Conservation (phyloP, 2,329 filamentous ascomycete genomes). For the Juglanconis oblonga region DNA sequence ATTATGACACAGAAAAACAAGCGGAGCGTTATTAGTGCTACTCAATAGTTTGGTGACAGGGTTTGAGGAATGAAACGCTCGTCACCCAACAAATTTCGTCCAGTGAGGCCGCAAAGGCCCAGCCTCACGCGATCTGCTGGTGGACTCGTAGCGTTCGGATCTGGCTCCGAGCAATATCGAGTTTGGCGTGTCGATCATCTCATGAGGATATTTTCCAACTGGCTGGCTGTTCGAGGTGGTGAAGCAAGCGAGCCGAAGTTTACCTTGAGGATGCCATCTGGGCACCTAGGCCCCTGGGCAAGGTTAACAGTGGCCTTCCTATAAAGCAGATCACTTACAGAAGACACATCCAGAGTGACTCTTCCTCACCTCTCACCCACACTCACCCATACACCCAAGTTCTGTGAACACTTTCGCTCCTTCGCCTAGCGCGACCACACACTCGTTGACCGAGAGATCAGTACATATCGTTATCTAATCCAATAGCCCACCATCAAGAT, state of each 20-base stretch:
- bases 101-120: too few relatives aligned
- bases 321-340: not conserved
- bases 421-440: not conserved
- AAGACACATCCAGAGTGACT: not conserved
- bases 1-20: too few relatives aligned
- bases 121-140: too few relatives aligned
- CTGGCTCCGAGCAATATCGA: not conserved
- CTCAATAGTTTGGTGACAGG: too few relatives aligned
- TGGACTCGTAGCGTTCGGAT: too few relatives aligned
- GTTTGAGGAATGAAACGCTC: too few relatives aligned
- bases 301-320: not conserved
- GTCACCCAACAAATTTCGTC: too few relatives aligned
- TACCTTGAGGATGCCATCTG: not conserved
- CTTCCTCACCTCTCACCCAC: not conserved
- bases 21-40: too few relatives aligned
- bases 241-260: not conserved
- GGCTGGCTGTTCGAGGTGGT: not conserved
- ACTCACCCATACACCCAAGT: not conserved
- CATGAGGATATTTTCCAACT: not conserved
- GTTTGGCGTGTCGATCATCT: not conserved
- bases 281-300: not conserved
- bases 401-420: not conserved
- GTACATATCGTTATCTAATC: not conserved
- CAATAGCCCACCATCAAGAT: not conserved
- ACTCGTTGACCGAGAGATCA: not conserved